Evolutionary conservation across 352 stramenopile species (phyloP).

Genomic region (Pythium folliculosum): DNA sequence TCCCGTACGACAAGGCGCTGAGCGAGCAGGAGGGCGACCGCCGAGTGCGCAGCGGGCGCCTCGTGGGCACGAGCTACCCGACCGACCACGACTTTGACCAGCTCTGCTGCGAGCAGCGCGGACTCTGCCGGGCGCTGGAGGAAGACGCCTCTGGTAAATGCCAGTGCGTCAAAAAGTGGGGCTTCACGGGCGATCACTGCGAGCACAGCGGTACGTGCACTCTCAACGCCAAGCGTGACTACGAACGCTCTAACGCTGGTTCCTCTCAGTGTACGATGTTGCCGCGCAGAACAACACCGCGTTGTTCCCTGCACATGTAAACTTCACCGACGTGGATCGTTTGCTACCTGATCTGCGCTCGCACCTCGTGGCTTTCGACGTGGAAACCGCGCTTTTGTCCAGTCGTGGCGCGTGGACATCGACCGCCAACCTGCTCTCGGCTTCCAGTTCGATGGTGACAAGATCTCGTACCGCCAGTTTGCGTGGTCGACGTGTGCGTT

Average conservation of each 20-base stretch:
- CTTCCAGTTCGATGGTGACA: slow-evolving; percentile 21
- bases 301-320: slow-evolving; percentile 39
- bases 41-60: slow-evolving; percentile 55
- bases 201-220: slow-evolving; percentile 51
- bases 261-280: slow-evolving; percentile 55
- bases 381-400: slow-evolving; percentile 15
- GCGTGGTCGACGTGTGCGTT: slow-evolving; percentile 40
- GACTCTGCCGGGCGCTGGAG: slow-evolving; percentile 41
- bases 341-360: slow-evolving; percentile 54
- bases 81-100: slow-evolving; percentile 75
- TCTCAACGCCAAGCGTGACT: background rate
- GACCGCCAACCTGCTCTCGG: slow-evolving; percentile 5
- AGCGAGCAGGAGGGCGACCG: slow-evolving; percentile 62
- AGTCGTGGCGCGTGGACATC: background rate
- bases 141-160: slow-evolving; percentile 69
- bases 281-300: slow-evolving; percentile 45
- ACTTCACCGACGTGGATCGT: slow-evolving; percentile 34
- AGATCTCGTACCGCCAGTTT: slow-evolving; percentile 47
- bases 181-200: slow-evolving; percentile 69
- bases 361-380: slow-evolving; percentile 47
- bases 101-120: slow-evolving; percentile 68
- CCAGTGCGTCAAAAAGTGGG: slow-evolving; percentile 64
- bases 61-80: slow-evolving; percentile 65
- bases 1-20: slow-evolving; percentile 59
- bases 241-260: background rate